phyloP scores from a whole-genome alignment of 2,329 filamentous ascomycete genomes.

The Neofusicoccum sp. region DNA sequence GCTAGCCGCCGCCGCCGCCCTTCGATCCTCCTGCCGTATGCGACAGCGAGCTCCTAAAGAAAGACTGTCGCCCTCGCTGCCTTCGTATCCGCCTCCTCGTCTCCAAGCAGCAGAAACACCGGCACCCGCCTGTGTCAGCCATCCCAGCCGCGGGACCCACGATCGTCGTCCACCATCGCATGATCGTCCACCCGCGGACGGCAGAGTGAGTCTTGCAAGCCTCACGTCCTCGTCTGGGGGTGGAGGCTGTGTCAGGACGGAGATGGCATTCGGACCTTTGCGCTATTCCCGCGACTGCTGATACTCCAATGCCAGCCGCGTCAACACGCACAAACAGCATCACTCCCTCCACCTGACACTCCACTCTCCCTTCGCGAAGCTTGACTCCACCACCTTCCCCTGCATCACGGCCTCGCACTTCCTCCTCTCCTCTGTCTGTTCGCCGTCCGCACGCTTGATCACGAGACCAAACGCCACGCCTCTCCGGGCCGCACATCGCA shows the following conservation, averaged over 20 bases:
- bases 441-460: conserved; percentile 25
- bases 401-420: conserved; percentile 64
- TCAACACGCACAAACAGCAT: background rate
- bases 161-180: background rate
- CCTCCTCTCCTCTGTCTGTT: conserved; percentile 34
- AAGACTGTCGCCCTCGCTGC: background rate
- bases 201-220: background rate
- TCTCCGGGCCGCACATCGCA: conserved; percentile 64
- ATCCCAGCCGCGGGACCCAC: background rate
- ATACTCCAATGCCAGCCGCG: background rate
- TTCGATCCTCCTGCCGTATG: background rate
- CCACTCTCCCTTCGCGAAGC: conserved; percentile 65
- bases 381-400: conserved; percentile 60
- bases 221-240: conserved; percentile 1
- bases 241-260: background rate
- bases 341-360: conserved; percentile 58
- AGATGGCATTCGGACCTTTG: background rate
- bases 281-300: background rate
- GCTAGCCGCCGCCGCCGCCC: background rate
- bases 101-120: background rate
- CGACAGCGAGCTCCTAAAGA: background rate
- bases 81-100: background rate
- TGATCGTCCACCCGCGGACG: background rate
- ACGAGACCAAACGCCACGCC: conserved; percentile 59
- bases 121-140: background rate